Percentiles rank a stretch among this genome's conserved stretches.
Conservation (phyloP, 1,284 basidiomycete species). For the Cutaneotrichosporon cavernicola region DNA sequence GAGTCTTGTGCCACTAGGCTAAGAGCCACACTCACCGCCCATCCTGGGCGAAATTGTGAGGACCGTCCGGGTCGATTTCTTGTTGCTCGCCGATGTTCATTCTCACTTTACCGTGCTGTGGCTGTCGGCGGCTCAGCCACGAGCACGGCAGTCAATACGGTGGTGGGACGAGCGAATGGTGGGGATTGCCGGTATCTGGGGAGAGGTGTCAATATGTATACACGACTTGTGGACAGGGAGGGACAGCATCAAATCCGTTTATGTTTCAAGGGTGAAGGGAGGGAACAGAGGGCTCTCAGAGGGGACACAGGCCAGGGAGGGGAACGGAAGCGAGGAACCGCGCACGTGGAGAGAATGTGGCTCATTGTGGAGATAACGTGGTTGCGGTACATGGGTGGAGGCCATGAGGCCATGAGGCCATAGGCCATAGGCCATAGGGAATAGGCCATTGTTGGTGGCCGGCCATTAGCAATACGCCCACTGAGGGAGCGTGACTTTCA, state of each 20-base stretch:
- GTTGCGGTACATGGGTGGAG: neutral
- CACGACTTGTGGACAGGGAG: neutral
- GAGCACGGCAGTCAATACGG: conserved; percentile 9
- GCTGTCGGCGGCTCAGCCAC: conserved; percentile 16
- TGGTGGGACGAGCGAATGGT: conserved; percentile 4
- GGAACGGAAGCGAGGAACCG: neutral
- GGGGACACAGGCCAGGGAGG: neutral
- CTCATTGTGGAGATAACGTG: conserved; percentile 2
- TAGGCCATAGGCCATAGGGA: too few relatives aligned
- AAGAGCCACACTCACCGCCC: conserved; percentile 10
- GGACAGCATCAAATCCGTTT: neutral
- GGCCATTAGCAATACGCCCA: neutral
- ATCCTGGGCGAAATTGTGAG: conserved; percentile 2
- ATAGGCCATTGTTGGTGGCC: neutral
- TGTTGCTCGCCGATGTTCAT: conserved; percentile 2
- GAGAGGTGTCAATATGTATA: conserved; percentile 7
- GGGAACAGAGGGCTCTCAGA: neutral
- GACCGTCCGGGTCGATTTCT: conserved; percentile 1
- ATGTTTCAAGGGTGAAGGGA: neutral
- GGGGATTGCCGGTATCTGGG: conserved; percentile 4
- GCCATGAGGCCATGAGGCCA: neutral
- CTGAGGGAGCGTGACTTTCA: conserved; percentile 1
- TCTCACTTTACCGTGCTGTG: conserved; percentile 12
- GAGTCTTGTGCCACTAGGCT: neutral
- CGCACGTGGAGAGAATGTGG: conserved; percentile 9